A percentile compares a stretch with the other conserved stretches of the same genome.
These are phyloP conservation scores for Eremomyces bilateralis DNA, from an alignment of 495 filamentous ascomycete species.

Conservation along the genomic window DNA sequence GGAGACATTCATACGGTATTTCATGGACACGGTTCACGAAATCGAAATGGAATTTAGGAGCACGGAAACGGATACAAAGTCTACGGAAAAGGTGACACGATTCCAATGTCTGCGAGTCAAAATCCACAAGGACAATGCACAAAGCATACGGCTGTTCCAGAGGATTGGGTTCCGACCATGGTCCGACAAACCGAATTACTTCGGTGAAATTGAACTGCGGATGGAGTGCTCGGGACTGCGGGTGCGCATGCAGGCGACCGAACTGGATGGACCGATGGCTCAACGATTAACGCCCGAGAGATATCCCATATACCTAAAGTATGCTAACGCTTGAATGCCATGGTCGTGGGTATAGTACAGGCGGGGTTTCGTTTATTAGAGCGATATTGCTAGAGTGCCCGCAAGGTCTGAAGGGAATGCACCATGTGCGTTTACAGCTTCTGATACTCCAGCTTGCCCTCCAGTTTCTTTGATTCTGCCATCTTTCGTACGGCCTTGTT, in stretches of 20 bases:
- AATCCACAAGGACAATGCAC: slow-evolving; percentile 31
- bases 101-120: slow-evolving; percentile 31
- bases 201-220: slow-evolving; percentile 41
- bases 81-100: not conserved
- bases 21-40: slow-evolving; percentile 23
- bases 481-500: slow-evolving; percentile 97
- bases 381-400: no score
- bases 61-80: not conserved
- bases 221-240: no score
- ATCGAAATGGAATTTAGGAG: slow-evolving; percentile 35
- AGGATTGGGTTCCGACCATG: slow-evolving; percentile 30
- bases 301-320: no score
- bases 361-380: no score
- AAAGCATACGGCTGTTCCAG: slow-evolving; percentile 39
- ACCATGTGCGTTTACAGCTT: slow-evolving; percentile 68
- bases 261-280: no score
- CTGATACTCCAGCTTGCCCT: slow-evolving; percentile 94
- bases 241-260: no score
- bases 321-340: no score
- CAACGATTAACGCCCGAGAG: no score
- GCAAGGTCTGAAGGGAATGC: no score
- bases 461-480: slow-evolving; percentile 90
- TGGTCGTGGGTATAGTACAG: no score
- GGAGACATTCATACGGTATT: slow-evolving; percentile 44
- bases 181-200: slow-evolving; percentile 34